Evolutionary conservation across 2,329 filamentous ascomycete species (phyloP).

Genomic region (Penicillium sclerotiorum): DNA sequence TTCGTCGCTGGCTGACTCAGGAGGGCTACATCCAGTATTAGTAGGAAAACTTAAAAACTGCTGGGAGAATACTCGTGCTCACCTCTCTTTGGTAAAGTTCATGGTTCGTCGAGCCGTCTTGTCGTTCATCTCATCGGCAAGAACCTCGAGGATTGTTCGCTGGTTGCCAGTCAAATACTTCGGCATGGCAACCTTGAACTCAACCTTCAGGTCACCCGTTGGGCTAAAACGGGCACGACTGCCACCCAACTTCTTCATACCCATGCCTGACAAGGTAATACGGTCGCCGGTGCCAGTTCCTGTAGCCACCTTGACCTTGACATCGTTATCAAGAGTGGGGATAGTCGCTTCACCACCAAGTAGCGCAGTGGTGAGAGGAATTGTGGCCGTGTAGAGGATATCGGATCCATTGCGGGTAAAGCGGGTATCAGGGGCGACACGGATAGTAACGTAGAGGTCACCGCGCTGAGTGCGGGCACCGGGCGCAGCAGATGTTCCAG

Average conservation of each 20-base stretch:
- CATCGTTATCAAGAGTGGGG: constrained; percentile 86
- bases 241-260: constrained; percentile 79
- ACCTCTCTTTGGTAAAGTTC: constrained; percentile 69
- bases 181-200: constrained; percentile 94
- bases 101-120: constrained; percentile 90
- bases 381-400: constrained; percentile 86
- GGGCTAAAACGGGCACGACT: constrained; percentile 58
- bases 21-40: constrained; percentile 19
- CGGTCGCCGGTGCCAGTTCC: constrained; percentile 92
- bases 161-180: constrained; percentile 92
- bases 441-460: constrained; percentile 88
- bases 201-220: constrained; percentile 83
- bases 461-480: constrained; percentile 70
- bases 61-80: constrained; percentile 33
- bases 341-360: constrained; percentile 88
- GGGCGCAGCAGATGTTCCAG: constrained; percentile 67
- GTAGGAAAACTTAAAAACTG: neutral
- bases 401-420: constrained; percentile 88
- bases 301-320: constrained; percentile 86
- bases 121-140: constrained; percentile 94
- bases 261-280: constrained; percentile 85
- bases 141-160: constrained; percentile 88
- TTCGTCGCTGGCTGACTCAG: constrained; percentile 33
- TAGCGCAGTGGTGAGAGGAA: constrained; percentile 89
- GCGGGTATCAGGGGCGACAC: constrained; percentile 84